A percentile compares a stretch with the other conserved stretches of the same genome.
Evolutionary conservation across 1,139 yeast species (phyloP).

Genomic region (Candida sanyaensis): DNA sequence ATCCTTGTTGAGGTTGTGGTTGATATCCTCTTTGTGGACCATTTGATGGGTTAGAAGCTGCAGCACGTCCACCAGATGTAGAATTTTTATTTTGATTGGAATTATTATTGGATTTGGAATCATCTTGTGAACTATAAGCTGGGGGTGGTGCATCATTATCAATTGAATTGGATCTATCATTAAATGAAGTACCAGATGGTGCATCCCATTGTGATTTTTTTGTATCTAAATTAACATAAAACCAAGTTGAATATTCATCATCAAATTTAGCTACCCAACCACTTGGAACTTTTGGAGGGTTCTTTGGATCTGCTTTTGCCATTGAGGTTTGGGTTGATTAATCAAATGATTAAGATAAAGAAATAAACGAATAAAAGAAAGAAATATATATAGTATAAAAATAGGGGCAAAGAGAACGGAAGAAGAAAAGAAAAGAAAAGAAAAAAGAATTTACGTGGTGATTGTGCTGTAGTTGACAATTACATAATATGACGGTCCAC

Average conservation of each 20-base stretch:
- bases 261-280: slow-evolving; percentile 94
- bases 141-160: slow-evolving; percentile 29
- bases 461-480: no score
- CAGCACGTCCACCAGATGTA: slow-evolving; percentile 5
- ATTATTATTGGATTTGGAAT: slow-evolving; percentile 13
- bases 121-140: slow-evolving; percentile 30
- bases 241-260: slow-evolving; percentile 74
- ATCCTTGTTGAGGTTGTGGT: neutral
- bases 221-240: slow-evolving; percentile 70
- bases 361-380: neutral
- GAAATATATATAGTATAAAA: no score
- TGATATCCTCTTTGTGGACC: slow-evolving; percentile 15
- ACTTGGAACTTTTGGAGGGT: slow-evolving; percentile 59
- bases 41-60: slow-evolving; percentile 12
- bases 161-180: slow-evolving; percentile 3
- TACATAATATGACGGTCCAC: no score
- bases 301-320: slow-evolving; percentile 25
- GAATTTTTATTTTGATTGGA: slow-evolving; percentile 3
- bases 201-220: slow-evolving; percentile 90
- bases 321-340: slow-evolving; percentile 2
- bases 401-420: neutral
- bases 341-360: neutral
- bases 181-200: slow-evolving; percentile 60
- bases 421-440: no score
- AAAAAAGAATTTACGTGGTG: no score